These are phyloP conservation scores for Tuber calosporum DNA, from an alignment of 495 filamentous ascomycete species.

Conservation along the genomic window DNA sequence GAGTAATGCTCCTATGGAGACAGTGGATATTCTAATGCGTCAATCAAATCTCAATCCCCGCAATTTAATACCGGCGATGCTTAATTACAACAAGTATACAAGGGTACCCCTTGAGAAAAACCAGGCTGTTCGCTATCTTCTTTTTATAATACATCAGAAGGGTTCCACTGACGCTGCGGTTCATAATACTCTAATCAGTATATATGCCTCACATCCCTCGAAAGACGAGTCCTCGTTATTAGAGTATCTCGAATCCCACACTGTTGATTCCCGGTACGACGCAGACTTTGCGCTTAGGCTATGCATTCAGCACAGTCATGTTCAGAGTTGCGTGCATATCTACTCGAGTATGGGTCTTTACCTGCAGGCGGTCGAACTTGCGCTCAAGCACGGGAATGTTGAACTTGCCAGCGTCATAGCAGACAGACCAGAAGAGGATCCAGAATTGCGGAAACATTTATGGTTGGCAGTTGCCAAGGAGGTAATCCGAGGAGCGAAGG, in stretches of 20 bases:
- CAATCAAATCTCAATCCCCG: constrained; percentile 81
- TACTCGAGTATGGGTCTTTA: constrained; percentile 94
- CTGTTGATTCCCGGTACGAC: constrained; percentile 69
- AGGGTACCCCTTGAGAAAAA: constrained; percentile 61
- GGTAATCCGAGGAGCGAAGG: constrained; percentile 73
- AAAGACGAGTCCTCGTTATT: constrained; percentile 76
- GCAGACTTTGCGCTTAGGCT: constrained; percentile 94
- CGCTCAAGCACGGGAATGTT: constrained; percentile 77
- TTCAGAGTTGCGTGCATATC: constrained; percentile 89
- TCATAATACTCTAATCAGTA: constrained; percentile 93
- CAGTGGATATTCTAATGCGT: constrained; percentile 89
- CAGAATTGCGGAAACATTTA: constrained; percentile 78
- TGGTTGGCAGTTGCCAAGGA: constrained; percentile 92
- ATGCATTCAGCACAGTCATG: constrained; percentile 86
- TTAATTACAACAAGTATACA: constrained; percentile 81
- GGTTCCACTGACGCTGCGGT: constrained; percentile 78
- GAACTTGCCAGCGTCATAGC: constrained; percentile 83
- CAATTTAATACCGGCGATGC: constrained; percentile 80
- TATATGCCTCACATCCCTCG: constrained; percentile 81
- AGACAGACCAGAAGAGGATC: constrained; percentile 72
- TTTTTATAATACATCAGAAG: constrained; percentile 84
- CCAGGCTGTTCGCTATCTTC: constrained; percentile 89
- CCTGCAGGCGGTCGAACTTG: constrained; percentile 81
- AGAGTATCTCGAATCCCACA: constrained; percentile 72
- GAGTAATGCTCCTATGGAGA: constrained; percentile 70